Evolutionary conservation across 768 basidiomycete genomes (phyloP).

Genomic region (Suillus tomentosus): DNA sequence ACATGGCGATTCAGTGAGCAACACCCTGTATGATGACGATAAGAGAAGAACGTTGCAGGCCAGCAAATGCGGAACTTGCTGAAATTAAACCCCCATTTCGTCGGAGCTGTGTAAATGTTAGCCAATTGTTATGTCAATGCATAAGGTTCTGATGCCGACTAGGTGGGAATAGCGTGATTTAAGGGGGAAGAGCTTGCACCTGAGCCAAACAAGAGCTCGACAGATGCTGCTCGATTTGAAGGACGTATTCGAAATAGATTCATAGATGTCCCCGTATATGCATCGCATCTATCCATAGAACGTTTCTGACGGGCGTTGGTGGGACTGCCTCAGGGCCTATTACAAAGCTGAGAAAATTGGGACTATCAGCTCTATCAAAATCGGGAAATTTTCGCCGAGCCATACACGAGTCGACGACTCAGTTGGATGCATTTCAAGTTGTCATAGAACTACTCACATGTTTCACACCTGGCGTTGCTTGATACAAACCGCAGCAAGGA

Average conservation of each 20-base stretch:
- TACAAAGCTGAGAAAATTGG: background rate
- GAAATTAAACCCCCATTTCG: background rate
- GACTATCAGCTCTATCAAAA: background rate
- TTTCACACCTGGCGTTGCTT: background rate
- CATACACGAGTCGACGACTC: background rate
- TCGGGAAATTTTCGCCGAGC: background rate
- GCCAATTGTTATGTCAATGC: background rate
- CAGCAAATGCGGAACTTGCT: background rate
- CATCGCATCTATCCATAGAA: too few relatives aligned
- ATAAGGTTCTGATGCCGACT: background rate
- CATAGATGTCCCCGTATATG: too few relatives aligned
- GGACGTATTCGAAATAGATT: too few relatives aligned
- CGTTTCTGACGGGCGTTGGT: background rate
- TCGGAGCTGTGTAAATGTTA: background rate
- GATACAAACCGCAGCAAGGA: background rate
- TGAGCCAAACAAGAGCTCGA: too few relatives aligned
- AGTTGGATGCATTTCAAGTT: background rate
- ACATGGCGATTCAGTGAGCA: background rate
- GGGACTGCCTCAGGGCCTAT: conserved; percentile 1
- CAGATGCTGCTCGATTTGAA: too few relatives aligned
- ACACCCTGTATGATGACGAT: background rate
- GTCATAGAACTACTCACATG: background rate
- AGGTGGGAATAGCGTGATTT: background rate
- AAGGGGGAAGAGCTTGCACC: too few relatives aligned
- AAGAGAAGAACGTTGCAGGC: background rate